Percentiles rank a stretch among this genome's conserved stretches.
phyloP scores from a whole-genome alignment of 495 filamentous ascomycete species.

The Terfezia claveryi region DNA sequence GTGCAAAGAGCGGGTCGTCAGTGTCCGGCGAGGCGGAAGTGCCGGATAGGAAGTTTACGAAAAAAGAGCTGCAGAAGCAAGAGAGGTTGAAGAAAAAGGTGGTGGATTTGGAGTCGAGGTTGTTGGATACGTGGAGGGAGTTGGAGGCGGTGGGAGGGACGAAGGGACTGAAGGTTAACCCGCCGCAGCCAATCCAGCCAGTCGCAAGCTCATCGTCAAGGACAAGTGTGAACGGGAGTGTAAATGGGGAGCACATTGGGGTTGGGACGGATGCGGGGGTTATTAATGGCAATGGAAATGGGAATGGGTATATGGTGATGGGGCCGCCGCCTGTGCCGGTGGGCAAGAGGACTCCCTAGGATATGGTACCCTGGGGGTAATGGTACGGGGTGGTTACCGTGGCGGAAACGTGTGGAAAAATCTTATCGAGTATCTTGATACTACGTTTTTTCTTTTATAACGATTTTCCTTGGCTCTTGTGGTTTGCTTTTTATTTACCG shows the following conservation, averaged over 20 bases:
- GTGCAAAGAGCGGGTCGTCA: too few relatives aligned
- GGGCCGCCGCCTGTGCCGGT: not conserved
- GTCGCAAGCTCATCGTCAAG: too few relatives aligned
- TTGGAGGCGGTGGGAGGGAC: not conserved
- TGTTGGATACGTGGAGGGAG: not conserved
- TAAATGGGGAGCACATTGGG: not conserved
- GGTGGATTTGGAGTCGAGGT: not conserved
- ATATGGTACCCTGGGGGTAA: too few relatives aligned
- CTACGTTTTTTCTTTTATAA: too few relatives aligned
- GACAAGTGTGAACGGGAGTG: not conserved
- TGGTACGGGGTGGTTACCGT: too few relatives aligned
- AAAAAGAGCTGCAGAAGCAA: not conserved
- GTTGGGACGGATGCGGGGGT: not conserved
- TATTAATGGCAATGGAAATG: not conserved
- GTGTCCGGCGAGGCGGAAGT: too few relatives aligned
- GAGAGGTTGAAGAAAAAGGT: not conserved
- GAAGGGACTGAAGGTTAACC: not conserved
- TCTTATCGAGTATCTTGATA: too few relatives aligned
- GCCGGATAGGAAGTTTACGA: not conserved
- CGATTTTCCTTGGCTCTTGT: not conserved
- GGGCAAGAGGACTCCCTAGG: not conserved
- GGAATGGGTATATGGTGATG: not conserved
- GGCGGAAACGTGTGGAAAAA: too few relatives aligned
- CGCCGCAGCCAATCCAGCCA: not conserved
- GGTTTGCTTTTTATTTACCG: not conserved